Evolutionary conservation across 176 grass and related monocot genomes (phyloP).

Genomic region (Musa acuminata): DNA sequence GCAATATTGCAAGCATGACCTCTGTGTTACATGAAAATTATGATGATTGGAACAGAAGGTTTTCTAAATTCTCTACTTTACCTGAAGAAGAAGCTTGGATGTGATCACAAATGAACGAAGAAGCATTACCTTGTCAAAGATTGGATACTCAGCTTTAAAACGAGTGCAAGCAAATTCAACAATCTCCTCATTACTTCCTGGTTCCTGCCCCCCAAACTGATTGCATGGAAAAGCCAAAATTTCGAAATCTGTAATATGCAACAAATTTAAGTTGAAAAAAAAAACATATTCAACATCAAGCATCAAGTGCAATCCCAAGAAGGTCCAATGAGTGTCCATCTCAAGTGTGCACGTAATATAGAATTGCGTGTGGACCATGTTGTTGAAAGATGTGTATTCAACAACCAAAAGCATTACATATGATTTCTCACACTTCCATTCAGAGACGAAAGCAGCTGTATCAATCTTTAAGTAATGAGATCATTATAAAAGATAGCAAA

Average conservation of each 20-base stretch:
- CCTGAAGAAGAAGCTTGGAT: background rate
- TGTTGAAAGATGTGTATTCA: no score
- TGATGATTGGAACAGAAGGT: background rate
- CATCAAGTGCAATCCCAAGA: no score
- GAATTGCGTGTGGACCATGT: no score
- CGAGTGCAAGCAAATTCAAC: slow-evolving; percentile 86
- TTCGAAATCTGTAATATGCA: slow-evolving; percentile 46
- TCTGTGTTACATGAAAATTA: background rate
- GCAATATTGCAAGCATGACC: no score
- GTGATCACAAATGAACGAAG: background rate
- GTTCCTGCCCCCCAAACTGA: slow-evolving; percentile 74
- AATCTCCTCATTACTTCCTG: slow-evolving; percentile 83
- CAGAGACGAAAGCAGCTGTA: no score
- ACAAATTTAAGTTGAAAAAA: background rate
- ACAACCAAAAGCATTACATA: no score
- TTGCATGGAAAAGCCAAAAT: slow-evolving; percentile 92
- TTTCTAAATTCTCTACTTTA: background rate
- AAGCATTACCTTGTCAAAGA: slow-evolving; percentile 80
- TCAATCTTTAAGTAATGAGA: background rate
- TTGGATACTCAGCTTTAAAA: slow-evolving; percentile 94
- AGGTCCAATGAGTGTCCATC: no score
- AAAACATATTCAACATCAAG: no score
- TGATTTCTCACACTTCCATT: no score
- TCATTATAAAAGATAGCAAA: background rate
- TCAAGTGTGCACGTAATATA: no score